A percentile compares a stretch with the other conserved stretches of the same genome.
These are phyloP conservation scores for Rhodotorula diobovata DNA, from an alignment of 768 basidiomycete species.

Conservation along the genomic window DNA sequence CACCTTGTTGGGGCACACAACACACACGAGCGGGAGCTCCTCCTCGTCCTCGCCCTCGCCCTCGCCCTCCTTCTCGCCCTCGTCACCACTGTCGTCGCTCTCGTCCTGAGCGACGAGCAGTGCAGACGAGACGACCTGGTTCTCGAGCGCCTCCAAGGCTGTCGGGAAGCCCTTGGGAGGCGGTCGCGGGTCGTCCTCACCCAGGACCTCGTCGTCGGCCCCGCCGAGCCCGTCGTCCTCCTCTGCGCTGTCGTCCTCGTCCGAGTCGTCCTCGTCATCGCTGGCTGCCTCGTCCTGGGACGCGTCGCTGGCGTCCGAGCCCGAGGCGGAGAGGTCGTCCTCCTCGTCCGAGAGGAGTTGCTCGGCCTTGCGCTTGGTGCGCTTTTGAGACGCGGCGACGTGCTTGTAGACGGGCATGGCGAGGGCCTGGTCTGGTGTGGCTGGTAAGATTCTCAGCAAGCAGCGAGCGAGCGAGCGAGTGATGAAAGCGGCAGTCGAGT, in stretches of 20 bases:
- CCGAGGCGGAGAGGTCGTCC: background rate
- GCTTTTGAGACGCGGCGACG: constrained; percentile 19
- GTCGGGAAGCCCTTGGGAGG: constrained; percentile 32
- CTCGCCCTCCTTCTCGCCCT: constrained; percentile 4
- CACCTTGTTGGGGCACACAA: constrained; percentile 38
- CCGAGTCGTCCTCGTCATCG: background rate
- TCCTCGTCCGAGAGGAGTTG: constrained; percentile 19
- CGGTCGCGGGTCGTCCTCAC: constrained; percentile 9
- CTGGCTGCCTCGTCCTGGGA: background rate
- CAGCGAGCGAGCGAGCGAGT: background rate
- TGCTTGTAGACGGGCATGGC: constrained; percentile 34
- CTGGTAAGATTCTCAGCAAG: background rate
- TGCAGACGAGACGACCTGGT: constrained; percentile 16
- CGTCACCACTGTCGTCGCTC: constrained; percentile 3
- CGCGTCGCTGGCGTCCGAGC: constrained; percentile 1
- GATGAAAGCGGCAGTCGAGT: background rate
- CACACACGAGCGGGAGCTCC: constrained; percentile 32
- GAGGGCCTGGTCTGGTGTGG: background rate
- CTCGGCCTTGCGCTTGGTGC: constrained; percentile 22
- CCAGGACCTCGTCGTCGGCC: background rate
- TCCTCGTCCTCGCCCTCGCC: constrained; percentile 14
- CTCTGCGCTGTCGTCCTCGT: background rate
- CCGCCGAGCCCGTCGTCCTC: constrained; percentile 9
- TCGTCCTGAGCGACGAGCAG: background rate
- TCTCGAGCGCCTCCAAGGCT: constrained; percentile 29